These are phyloP conservation scores for Dothistroma pini DNA, from an alignment of 2,329 filamentous ascomycete genomes.

Conservation along the genomic window DNA sequence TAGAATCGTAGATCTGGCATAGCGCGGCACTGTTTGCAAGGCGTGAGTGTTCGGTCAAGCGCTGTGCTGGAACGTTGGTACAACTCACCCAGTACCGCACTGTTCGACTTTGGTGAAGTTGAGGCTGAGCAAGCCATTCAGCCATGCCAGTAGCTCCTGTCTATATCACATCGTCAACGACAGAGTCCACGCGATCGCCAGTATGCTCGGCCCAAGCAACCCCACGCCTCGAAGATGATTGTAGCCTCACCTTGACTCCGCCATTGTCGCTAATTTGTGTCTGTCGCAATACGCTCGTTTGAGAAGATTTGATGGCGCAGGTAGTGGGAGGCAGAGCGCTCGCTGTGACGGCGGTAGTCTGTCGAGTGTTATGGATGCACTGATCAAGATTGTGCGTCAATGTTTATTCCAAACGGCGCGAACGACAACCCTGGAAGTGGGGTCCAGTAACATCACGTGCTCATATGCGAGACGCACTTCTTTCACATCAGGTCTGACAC, in stretches of 20 bases:
- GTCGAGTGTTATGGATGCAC: neutral
- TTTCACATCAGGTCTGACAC: neutral
- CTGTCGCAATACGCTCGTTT: neutral
- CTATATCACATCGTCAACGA: constrained; percentile 47
- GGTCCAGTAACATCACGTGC: neutral
- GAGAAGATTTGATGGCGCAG: neutral
- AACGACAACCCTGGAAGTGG: neutral
- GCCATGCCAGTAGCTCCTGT: constrained; percentile 93
- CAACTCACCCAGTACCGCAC: constrained; percentile 87
- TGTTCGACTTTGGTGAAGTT: constrained; percentile 99
- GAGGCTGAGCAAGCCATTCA: constrained; percentile 95
- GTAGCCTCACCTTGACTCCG: constrained; percentile 24
- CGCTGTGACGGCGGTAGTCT: neutral
- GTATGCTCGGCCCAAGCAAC: neutral
- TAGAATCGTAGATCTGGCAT: constrained; percentile 98
- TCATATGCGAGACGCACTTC: neutral
- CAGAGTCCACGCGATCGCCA: neutral
- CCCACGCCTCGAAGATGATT: neutral
- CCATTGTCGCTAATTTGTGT: constrained; percentile 19
- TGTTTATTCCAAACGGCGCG: neutral
- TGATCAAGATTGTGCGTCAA: neutral
- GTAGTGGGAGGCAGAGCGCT: neutral
- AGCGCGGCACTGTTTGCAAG: constrained; percentile 68
- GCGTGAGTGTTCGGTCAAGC: constrained; percentile 10
- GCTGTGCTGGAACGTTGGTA: constrained; percentile 1